A percentile compares a stretch with the other conserved stretches of the same genome.
Evolutionary conservation across 2,329 filamentous ascomycete genomes (phyloP).

Genomic region (Pyrenophora teres): DNA sequence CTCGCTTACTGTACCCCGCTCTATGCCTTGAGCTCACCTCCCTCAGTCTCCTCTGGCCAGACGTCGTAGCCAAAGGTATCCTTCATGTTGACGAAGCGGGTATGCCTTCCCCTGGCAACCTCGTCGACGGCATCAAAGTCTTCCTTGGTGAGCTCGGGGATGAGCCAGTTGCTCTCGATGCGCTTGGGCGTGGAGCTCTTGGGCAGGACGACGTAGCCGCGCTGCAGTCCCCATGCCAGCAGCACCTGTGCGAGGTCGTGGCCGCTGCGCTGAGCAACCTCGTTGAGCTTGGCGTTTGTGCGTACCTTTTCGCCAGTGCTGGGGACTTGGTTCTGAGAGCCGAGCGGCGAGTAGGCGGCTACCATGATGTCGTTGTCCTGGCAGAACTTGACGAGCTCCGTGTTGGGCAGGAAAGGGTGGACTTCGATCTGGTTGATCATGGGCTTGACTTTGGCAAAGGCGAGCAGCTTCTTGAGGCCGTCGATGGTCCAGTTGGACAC

Average conservation of each 20-base stretch:
- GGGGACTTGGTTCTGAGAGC: constrained; percentile 71
- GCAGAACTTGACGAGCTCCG: constrained; percentile 63
- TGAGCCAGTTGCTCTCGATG: constrained; percentile 65
- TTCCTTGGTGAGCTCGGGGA: constrained; percentile 60
- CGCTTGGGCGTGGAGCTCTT: constrained; percentile 50
- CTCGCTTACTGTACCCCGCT: constrained; percentile 2
- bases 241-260: constrained; percentile 82
- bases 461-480: constrained; percentile 70
- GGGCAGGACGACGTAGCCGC: constrained; percentile 56
- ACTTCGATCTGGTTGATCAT: constrained; percentile 76
- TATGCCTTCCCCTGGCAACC: constrained; percentile 69
- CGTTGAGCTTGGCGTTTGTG: constrained; percentile 69
- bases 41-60: constrained; percentile 49
- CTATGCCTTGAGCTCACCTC: constrained; percentile 34
- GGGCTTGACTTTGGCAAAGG: constrained; percentile 68
- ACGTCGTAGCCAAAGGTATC: constrained; percentile 77
- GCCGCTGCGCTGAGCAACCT: constrained; percentile 71
- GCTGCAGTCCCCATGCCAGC: constrained; percentile 81
- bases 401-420: constrained; percentile 73
- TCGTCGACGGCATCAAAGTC: constrained; percentile 65
- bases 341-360: constrained; percentile 70
- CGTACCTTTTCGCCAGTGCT: constrained; percentile 70
- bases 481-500: constrained; percentile 74
- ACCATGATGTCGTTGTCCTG: constrained; percentile 63
- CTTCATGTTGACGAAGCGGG: constrained; percentile 81